These are phyloP conservation scores for Rostrohypoxylon terebratum DNA, from an alignment of 495 filamentous ascomycete genomes.

Conservation along the genomic window DNA sequence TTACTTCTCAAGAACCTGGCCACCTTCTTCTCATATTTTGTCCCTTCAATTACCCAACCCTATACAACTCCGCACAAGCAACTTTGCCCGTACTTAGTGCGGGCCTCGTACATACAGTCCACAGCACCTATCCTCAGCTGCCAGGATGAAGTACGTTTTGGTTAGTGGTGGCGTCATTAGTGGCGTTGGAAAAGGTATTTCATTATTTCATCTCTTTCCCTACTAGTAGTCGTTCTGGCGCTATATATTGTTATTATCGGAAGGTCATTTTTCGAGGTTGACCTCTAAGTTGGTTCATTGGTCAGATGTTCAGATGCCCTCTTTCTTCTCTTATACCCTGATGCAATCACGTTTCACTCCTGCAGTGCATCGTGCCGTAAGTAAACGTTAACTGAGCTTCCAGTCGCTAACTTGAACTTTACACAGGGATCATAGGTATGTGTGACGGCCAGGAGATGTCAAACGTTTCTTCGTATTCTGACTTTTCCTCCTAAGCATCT, in stretches of 20 bases:
- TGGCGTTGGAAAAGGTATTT: conserved; percentile 85
- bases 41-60: background rate
- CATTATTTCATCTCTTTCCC: background rate
- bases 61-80: background rate
- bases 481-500: conserved; percentile 34
- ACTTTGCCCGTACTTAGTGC: background rate
- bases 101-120: background rate
- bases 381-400: conserved; percentile 67
- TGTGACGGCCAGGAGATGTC: background rate
- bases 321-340: too few species aligned
- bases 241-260: background rate
- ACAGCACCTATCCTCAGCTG: background rate
- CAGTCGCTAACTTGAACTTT: conserved; percentile 16
- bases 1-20: background rate
- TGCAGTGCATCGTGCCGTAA: background rate
- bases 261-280: background rate
- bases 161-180: conserved; percentile 72
- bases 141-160: conserved; percentile 36
- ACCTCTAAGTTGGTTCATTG: background rate
- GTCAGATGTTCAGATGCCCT: background rate
- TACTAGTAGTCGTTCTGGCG: background rate
- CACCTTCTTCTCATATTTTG: background rate
- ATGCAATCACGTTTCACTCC: background rate
- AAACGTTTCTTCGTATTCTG: conserved; percentile 21
- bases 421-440: conserved; percentile 37